Evolutionary conservation across 2,329 filamentous ascomycete species (phyloP).

Genomic region (Diaporthe vaccinii): DNA sequence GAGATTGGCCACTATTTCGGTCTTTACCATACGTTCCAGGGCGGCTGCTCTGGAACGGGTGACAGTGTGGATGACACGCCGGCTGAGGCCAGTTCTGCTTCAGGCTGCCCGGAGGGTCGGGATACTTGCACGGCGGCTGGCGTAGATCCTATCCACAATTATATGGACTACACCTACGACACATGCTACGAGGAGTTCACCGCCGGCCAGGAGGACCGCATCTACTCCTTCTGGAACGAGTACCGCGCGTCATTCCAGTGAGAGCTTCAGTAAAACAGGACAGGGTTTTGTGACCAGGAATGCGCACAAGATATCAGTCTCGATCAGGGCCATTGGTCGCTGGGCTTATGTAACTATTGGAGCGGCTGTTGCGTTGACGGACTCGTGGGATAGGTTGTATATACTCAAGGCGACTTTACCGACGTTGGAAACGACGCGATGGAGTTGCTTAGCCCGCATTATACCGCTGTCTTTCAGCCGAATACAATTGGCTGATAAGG

Average conservation of each 20-base stretch:
- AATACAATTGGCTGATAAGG: background rate
- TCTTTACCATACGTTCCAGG: slow-evolving; percentile 60
- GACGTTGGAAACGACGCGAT: background rate
- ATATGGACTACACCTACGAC: slow-evolving; percentile 56
- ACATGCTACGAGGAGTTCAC: slow-evolving; percentile 57
- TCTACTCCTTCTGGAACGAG: slow-evolving; percentile 48
- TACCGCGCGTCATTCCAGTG: slow-evolving; percentile 45
- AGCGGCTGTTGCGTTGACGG: background rate
- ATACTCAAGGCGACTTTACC: background rate
- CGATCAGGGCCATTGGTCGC: too few relatives aligned
- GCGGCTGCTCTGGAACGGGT: slow-evolving; percentile 53
- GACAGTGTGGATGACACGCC: slow-evolving; percentile 58
- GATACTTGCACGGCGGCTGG: slow-evolving; percentile 50
- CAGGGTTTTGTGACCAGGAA: background rate
- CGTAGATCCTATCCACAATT: slow-evolving; percentile 53
- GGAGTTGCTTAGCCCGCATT: too few relatives aligned
- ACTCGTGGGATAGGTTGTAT: background rate
- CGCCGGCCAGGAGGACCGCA: slow-evolving; percentile 51
- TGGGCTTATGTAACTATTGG: background rate
- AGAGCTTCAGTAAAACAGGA: background rate
- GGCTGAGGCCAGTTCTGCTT: slow-evolving; percentile 50
- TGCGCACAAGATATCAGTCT: background rate
- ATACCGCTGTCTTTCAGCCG: too few relatives aligned
- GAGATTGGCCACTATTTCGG: slow-evolving; percentile 61
- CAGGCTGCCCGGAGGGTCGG: slow-evolving; percentile 54